Percentiles rank a stretch among this genome's conserved stretches.
These are phyloP conservation scores for Corynespora cassiicola DNA, from an alignment of 2,329 filamentous ascomycete species.

Conservation along the genomic window DNA sequence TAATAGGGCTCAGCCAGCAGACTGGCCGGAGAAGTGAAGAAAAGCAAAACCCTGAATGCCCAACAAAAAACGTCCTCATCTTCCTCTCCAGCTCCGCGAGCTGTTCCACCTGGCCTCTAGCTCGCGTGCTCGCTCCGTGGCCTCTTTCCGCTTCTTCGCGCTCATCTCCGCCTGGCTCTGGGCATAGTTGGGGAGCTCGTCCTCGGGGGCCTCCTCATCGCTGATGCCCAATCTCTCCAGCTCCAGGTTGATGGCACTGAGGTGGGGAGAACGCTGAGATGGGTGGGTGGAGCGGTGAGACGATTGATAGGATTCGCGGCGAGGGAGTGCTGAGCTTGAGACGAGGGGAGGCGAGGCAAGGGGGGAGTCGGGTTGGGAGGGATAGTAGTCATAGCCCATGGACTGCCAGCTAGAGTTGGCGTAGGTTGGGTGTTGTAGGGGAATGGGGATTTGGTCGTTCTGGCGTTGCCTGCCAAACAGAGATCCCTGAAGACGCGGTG, in stretches of 20 bases:
- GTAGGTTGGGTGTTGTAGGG: constrained; percentile 23
- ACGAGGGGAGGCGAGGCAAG: constrained; percentile 4
- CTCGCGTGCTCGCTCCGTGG: constrained; percentile 52
- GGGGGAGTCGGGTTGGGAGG: constrained; percentile 6
- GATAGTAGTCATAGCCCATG: constrained; percentile 26
- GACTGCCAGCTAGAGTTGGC: constrained; percentile 33
- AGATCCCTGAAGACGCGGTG: constrained; percentile 39
- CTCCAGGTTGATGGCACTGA: constrained; percentile 36
- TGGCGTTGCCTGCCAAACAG: constrained; percentile 37
- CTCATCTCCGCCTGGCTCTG: constrained; percentile 55
- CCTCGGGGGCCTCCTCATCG: constrained; percentile 38
- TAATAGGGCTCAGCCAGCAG: background rate
- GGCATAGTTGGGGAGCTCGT: constrained; percentile 55
- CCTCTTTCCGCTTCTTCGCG: constrained; percentile 46
- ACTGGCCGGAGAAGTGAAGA: background rate
- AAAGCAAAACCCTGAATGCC: constrained; percentile 5
- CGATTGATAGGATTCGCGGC: constrained; percentile 16
- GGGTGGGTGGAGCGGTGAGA: no score
- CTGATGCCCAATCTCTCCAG: constrained; percentile 38
- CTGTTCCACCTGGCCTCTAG: constrained; percentile 52
- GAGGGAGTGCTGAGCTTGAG: constrained; percentile 22
- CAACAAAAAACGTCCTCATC: constrained; percentile 5
- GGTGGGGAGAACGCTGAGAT: constrained; percentile 21
- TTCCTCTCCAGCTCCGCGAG: constrained; percentile 22
- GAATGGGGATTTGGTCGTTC: constrained; percentile 33